These are phyloP conservation scores for Fagopyrum esculentum DNA, from an alignment of 148 eudicot species.

Conservation along the genomic window DNA sequence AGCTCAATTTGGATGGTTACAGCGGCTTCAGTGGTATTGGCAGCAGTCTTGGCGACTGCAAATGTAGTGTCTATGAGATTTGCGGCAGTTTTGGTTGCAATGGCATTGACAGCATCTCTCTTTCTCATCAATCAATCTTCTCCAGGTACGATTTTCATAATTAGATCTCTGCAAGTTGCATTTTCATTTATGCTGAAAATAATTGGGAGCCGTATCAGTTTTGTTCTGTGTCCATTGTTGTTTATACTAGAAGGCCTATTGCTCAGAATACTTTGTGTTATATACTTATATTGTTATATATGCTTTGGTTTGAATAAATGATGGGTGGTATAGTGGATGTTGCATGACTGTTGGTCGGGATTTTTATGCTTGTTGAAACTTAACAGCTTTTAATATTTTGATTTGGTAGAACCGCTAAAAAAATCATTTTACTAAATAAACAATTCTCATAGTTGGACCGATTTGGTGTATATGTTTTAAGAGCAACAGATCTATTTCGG, in stretches of 20 bases:
- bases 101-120: conserved; percentile 40
- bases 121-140: conserved; percentile 26
- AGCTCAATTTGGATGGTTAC: conserved; percentile 33
- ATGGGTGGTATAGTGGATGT: not conserved
- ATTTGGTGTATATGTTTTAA: not conserved
- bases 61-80: conserved; percentile 37
- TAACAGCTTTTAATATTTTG: not conserved
- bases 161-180: conserved; percentile 13
- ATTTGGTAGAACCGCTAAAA: not conserved
- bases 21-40: conserved; percentile 67
- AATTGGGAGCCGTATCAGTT: not conserved
- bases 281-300: not conserved
- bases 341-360: not conserved
- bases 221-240: not conserved
- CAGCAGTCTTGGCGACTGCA: conserved; percentile 63
- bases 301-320: not conserved
- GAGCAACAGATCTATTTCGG: not conserved
- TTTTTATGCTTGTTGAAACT: not conserved
- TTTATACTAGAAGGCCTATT: not conserved
- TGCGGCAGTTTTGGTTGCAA: conserved; percentile 45
- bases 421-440: not conserved
- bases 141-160: conserved; percentile 34
- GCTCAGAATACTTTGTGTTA: not conserved
- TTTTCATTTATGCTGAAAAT: not conserved
- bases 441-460: not conserved